phyloP scores from a whole-genome alignment of 2,329 filamentous ascomycete species.

The Alternaria brassicae region DNA sequence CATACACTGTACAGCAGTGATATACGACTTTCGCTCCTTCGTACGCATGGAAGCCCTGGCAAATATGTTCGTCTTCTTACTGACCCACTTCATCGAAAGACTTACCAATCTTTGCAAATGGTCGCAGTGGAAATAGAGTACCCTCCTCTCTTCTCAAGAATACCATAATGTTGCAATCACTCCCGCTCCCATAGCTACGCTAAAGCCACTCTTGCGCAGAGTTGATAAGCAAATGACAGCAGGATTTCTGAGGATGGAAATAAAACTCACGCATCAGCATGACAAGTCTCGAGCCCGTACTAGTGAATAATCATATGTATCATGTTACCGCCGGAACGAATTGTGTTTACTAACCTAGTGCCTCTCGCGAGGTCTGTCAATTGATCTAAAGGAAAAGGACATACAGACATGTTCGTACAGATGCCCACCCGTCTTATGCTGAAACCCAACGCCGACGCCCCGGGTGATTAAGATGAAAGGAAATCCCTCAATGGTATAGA shows the following conservation, averaged over 20 bases:
- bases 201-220: conserved; percentile 5
- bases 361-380: conserved; percentile 9
- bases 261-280: background rate
- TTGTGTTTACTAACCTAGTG: background rate
- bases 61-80: background rate
- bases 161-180: conserved; percentile 12
- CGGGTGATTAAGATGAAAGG: background rate
- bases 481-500: conserved; percentile 25
- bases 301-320: background rate
- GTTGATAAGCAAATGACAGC: too few species aligned
- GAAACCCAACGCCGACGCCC: conserved; percentile 5
- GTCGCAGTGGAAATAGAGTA: conserved; percentile 19
- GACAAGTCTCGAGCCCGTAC: background rate
- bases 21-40: conserved; percentile 28
- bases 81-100: background rate
- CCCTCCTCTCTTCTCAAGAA: conserved; percentile 1
- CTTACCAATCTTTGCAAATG: conserved; percentile 25
- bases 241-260: too few species aligned
- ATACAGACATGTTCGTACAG: conserved; percentile 10
- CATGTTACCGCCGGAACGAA: background rate
- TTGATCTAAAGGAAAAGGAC: conserved; percentile 2
- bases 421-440: conserved; percentile 11
- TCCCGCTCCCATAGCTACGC: conserved; percentile 6
- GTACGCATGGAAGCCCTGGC: conserved; percentile 1
- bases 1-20: conserved; percentile 31